Evolutionary conservation across 2,329 filamentous ascomycete genomes (phyloP).

Genomic region (Pseudogymnoascus sp.): DNA sequence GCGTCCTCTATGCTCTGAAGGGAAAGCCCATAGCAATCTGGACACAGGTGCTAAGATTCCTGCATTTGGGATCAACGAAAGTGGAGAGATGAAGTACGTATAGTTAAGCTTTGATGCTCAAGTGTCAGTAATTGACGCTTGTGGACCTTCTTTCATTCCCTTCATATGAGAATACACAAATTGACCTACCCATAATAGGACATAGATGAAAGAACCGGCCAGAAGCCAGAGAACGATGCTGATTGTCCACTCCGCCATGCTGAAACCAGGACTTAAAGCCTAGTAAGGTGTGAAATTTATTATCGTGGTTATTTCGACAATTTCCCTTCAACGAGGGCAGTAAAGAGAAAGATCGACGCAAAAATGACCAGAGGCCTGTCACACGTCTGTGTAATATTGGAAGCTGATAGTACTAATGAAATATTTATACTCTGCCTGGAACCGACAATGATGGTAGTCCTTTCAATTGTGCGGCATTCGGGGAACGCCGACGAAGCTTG

Average conservation of each 20-base stretch:
- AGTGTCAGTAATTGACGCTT: background rate
- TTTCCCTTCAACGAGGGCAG: background rate
- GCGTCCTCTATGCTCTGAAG: slow-evolving; percentile 6
- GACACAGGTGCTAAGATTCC: slow-evolving; percentile 10
- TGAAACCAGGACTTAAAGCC: background rate
- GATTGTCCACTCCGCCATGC: background rate
- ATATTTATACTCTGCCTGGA: background rate
- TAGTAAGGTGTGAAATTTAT: background rate
- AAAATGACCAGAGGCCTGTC: too few species aligned
- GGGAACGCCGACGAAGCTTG: background rate
- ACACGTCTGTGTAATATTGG: too few species aligned
- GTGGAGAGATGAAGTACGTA: slow-evolving; percentile 2
- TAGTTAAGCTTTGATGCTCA: background rate
- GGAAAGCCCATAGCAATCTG: slow-evolving; percentile 9
- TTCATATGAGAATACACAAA: background rate
- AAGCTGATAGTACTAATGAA: background rate
- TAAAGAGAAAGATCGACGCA: too few species aligned
- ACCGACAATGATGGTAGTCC: background rate
- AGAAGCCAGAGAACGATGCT: background rate
- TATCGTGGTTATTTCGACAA: background rate
- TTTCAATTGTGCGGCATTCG: background rate
- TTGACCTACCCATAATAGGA: background rate
- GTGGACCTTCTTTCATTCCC: background rate
- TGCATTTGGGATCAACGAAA: slow-evolving; percentile 10
- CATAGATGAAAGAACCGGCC: background rate